Conservation (phyloP, 306 rosid genomes). For the Quercus rubra region DNA sequence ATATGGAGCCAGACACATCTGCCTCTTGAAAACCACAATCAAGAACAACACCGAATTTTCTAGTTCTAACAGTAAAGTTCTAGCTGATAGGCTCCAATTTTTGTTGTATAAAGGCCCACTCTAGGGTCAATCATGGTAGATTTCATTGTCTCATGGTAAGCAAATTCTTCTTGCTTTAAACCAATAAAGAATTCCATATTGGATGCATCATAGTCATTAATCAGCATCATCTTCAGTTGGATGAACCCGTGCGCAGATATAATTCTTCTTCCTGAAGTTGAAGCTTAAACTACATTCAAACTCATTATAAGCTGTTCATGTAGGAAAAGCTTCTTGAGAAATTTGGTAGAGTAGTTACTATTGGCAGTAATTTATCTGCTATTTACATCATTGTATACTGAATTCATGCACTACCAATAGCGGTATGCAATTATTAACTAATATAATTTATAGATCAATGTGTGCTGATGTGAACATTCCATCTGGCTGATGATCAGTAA, state of each 20-base stretch:
- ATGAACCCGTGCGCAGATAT: slow-evolving; percentile 8
- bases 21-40: slow-evolving; percentile 44
- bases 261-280: background rate
- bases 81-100: slow-evolving; percentile 42
- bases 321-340: background rate
- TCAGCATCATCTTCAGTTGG: background rate
- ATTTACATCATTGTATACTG: too few relatives aligned
- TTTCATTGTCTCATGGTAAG: slow-evolving; percentile 26
- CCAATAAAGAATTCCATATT: slow-evolving; percentile 29
- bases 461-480: too few relatives aligned
- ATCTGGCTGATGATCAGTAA: too few relatives aligned
- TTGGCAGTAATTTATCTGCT: background rate
- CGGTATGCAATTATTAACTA: too few relatives aligned
- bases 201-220: background rate
- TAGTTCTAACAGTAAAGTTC: slow-evolving; percentile 34
- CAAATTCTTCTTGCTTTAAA: slow-evolving; percentile 21
- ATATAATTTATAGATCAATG: too few relatives aligned
- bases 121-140: slow-evolving; percentile 34
- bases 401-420: too few relatives aligned
- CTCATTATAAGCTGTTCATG: background rate
- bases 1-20: slow-evolving; percentile 38
- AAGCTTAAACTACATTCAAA: background rate
- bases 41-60: slow-evolving; percentile 36
- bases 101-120: slow-evolving; percentile 28
- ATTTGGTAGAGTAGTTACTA: background rate